These are phyloP conservation scores for Solanum neorickii DNA, from an alignment of 257 asterid species.

Conservation along the genomic window DNA sequence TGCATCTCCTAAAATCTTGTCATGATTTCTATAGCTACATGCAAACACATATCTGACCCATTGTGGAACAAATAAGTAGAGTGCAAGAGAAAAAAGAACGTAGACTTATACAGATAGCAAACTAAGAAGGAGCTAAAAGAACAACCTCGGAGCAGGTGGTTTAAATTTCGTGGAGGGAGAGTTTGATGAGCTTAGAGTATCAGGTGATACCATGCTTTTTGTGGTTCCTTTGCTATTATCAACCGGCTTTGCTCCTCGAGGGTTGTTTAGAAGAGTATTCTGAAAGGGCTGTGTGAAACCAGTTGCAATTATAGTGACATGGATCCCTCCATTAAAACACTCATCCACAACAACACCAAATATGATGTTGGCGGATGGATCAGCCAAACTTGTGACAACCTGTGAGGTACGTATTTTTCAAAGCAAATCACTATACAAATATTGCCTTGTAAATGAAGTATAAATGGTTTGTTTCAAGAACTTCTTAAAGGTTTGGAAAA, in stretches of 20 bases:
- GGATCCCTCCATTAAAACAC: conserved; percentile 79
- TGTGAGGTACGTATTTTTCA: conserved; percentile 1
- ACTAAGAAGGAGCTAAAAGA: conserved; percentile 15
- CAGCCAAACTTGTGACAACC: conserved; percentile 98
- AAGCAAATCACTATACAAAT: neutral
- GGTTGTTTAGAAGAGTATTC: conserved; percentile 62
- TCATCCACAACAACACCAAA: conserved; percentile 98
- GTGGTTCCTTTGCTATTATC: conserved; percentile 25
- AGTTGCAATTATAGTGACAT: conserved; percentile 88
- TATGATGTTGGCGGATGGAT: conserved; percentile 88
- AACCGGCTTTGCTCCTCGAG: conserved; percentile 49
- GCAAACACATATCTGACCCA: neutral
- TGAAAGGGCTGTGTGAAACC: conserved; percentile 82
- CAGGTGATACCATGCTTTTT: conserved; percentile 27
- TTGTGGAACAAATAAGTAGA: neutral
- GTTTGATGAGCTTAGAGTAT: conserved; percentile 19
- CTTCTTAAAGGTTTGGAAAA: neutral
- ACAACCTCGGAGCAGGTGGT: conserved; percentile 19
- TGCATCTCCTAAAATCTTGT: neutral
- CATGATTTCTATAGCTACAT: neutral
- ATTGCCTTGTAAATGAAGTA: neutral
- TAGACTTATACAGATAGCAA: neutral
- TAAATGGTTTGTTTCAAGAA: neutral
- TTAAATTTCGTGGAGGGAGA: conserved; percentile 10
- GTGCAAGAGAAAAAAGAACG: neutral